These are phyloP conservation scores for Calonectria ilicicola DNA, from an alignment of 2,329 filamentous ascomycete species.

Conservation along the genomic window DNA sequence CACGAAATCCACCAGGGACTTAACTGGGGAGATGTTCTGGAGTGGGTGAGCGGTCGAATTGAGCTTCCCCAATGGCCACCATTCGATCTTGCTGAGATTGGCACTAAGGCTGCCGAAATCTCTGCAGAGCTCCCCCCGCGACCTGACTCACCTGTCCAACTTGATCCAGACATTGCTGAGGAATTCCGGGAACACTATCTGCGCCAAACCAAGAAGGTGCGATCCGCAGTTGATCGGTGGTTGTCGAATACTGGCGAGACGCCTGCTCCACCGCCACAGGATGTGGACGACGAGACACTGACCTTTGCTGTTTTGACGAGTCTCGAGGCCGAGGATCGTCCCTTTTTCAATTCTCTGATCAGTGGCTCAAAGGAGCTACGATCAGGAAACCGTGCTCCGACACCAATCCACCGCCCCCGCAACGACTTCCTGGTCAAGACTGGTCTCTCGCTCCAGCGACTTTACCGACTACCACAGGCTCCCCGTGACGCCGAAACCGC, in stretches of 20 bases:
- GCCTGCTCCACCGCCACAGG: constrained; percentile 81
- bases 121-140: constrained; percentile 71
- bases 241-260: constrained; percentile 82
- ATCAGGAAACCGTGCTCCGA: constrained; percentile 73
- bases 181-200: constrained; percentile 94
- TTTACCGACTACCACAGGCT: constrained; percentile 79
- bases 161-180: constrained; percentile 94
- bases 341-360: constrained; percentile 85
- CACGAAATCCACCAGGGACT: constrained; percentile 77
- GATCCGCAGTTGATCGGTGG: constrained; percentile 92
- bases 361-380: constrained; percentile 69
- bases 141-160: constrained; percentile 74
- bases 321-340: constrained; percentile 79
- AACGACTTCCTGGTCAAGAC: constrained; percentile 81
- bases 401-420: constrained; percentile 73
- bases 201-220: constrained; percentile 91
- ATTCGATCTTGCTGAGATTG: constrained; percentile 77
- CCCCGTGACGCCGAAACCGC: constrained; percentile 90
- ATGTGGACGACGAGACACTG: constrained; percentile 93
- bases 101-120: constrained; percentile 68
- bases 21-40: constrained; percentile 95
- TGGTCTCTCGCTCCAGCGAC: constrained; percentile 82
- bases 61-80: constrained; percentile 92
- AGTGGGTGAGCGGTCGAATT: constrained; percentile 89
- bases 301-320: constrained; percentile 95